phyloP scores from a whole-genome alignment of 768 basidiomycete genomes.

The Candolleomyces aberdarensis region DNA sequence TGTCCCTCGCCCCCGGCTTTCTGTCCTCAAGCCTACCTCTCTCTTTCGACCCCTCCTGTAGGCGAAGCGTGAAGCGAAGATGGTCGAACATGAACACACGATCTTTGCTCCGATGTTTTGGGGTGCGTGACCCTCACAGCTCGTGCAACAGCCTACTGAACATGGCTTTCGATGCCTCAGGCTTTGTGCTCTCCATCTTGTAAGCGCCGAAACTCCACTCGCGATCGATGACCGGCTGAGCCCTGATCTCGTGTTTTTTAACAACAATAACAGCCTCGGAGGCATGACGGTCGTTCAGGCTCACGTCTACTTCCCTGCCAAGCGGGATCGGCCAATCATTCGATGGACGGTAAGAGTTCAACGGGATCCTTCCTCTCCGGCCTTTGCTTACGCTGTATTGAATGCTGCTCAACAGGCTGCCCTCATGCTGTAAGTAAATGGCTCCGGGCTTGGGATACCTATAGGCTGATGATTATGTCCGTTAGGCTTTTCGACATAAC shows the following conservation, averaged over 20 bases:
- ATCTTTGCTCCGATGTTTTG: conserved; percentile 31
- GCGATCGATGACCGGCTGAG: too few species aligned
- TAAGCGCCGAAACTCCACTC: conserved; percentile 4
- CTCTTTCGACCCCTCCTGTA: background rate
- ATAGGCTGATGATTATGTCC: background rate
- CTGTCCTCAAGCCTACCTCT: background rate
- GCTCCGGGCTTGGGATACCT: background rate
- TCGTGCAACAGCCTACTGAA: background rate
- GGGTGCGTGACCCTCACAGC: conserved; percentile 16
- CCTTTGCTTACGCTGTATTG: background rate
- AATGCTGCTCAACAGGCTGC: conserved; percentile 15
- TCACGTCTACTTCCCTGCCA: conserved; percentile 34
- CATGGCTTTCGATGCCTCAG: conserved; percentile 8
- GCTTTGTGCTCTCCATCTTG: conserved; percentile 27
- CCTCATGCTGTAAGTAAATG: conserved; percentile 23
- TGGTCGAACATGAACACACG: conserved; percentile 6
- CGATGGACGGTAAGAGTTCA: conserved; percentile 26
- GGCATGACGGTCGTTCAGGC: conserved; percentile 41
- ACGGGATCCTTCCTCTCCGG: too few species aligned
- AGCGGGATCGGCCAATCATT: conserved; percentile 24
- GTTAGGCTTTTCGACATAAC: conserved; percentile 33
- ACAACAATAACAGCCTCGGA: conserved; percentile 23
- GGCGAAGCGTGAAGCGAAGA: background rate
- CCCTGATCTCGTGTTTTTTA: too few species aligned
- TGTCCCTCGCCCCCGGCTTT: too few species aligned